These are phyloP conservation scores for Camelina hispida DNA, from an alignment of 345 rosid species.

Conservation along the genomic window DNA sequence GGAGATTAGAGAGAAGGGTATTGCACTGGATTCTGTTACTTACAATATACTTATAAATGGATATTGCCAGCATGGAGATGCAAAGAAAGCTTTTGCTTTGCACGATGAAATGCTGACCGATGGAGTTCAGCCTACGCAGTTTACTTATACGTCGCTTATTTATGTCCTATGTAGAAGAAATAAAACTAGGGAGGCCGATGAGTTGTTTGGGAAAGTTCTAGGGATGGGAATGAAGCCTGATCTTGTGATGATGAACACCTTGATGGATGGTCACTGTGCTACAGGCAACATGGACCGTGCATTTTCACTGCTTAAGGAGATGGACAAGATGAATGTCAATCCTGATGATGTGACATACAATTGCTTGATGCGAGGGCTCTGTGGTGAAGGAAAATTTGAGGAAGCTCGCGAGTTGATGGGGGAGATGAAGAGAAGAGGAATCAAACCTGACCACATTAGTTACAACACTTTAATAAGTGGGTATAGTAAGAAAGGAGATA, in stretches of 20 bases:
- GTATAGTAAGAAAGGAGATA: slow-evolving; percentile 81
- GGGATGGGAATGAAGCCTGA: slow-evolving; percentile 58
- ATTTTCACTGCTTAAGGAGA: slow-evolving; percentile 64
- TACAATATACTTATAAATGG: slow-evolving; percentile 90
- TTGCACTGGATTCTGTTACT: slow-evolving; percentile 66
- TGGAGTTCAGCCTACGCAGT: slow-evolving; percentile 68
- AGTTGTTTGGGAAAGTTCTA: slow-evolving; percentile 64
- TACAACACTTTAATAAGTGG: slow-evolving; percentile 92
- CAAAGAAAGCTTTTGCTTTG: slow-evolving; percentile 65
- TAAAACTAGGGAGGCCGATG: slow-evolving; percentile 78
- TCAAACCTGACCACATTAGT: slow-evolving; percentile 80
- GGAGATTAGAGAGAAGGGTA: slow-evolving; percentile 69
- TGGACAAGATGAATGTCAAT: slow-evolving; percentile 65
- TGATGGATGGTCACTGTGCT: slow-evolving; percentile 83
- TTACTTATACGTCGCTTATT: slow-evolving; percentile 81
- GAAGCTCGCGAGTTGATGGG: slow-evolving; percentile 83
- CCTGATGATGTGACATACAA: slow-evolving; percentile 95
- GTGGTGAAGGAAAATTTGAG: slow-evolving; percentile 80
- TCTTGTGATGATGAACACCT: slow-evolving; percentile 73
- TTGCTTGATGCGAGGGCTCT: slow-evolving; percentile 83
- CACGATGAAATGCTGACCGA: slow-evolving; percentile 67
- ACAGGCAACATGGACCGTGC: slow-evolving; percentile 72
- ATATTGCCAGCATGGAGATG: slow-evolving; percentile 72
- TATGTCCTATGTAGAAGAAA: slow-evolving; percentile 65
- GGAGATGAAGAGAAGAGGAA: slow-evolving; percentile 84